These are phyloP conservation scores for Aristolochia contorta DNA, from an alignment of 164 flowering plant genomes.

Conservation along the genomic window DNA sequence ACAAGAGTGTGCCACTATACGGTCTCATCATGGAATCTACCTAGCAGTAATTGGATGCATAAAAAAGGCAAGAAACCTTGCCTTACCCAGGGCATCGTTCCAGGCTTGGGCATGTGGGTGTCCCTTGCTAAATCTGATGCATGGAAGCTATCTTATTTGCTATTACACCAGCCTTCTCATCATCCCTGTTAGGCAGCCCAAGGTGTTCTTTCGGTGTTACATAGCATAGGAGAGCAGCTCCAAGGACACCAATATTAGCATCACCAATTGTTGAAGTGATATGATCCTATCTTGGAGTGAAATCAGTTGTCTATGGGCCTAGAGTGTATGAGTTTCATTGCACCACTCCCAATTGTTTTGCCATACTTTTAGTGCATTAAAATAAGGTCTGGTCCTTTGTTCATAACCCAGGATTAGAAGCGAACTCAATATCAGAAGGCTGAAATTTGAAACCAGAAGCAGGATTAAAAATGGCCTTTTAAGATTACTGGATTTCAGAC, in stretches of 20 bases:
- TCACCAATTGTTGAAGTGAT: constrained; percentile 99
- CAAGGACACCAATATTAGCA: constrained; percentile 96
- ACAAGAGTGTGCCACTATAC: constrained; percentile 96
- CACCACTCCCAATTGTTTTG: constrained; percentile 98
- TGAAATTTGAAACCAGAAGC: too few relatives aligned
- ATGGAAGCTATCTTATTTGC: constrained; percentile 96
- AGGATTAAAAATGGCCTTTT: too few relatives aligned
- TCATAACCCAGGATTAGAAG: constrained; percentile 66
- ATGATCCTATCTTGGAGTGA: constrained; percentile 98
- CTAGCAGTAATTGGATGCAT: constrained; percentile 97
- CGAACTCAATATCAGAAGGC: too few relatives aligned
- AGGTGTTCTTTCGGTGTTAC: constrained; percentile 99
- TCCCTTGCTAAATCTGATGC: constrained; percentile 95
- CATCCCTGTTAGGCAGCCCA: constrained; percentile 93
- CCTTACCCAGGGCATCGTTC: constrained; percentile 98
- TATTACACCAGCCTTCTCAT: constrained; percentile 96
- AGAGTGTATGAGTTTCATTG: constrained; percentile 96
- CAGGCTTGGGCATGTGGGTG: constrained; percentile 96
- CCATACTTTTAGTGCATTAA: constrained; percentile 99
- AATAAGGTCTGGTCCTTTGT: constrained; percentile 98
- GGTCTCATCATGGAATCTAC: constrained; percentile 96
- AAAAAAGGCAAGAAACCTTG: constrained; percentile 89
- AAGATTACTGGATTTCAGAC: too few relatives aligned
- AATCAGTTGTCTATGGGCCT: constrained; percentile 97
- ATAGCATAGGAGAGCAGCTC: constrained; percentile 97